Base-by-base conservation (phyloP, 192 early-diverging fungal genomes). In the Phycomyces blakesleeanus region DNA sequence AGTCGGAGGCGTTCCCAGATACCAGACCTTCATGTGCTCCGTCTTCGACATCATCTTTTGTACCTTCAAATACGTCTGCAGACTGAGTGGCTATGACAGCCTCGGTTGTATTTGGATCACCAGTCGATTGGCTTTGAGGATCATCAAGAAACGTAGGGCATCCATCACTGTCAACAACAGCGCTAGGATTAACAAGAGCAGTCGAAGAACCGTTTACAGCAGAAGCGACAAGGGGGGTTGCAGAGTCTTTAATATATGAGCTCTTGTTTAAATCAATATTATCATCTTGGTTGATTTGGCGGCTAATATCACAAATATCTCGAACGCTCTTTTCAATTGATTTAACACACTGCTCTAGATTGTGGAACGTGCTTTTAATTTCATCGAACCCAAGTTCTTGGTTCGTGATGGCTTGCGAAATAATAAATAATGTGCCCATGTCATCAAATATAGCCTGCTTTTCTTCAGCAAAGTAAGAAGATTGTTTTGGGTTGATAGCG, bases 341-440 rank as follows among this genome's bases (percentile, higher is more conserved):
- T 15, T 40, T 50, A 2, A 44, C 60, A 8, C 37, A 50, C 27
- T 51, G 25, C 16, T 61, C 60, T 7, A 61, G 34, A 9, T 38
- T 26, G 6, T 20, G 41, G 16, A 61, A 29, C 16, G 15, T 61
- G 20, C 27, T 42, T 7, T 54, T 39, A 22, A 64, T 9, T 44
- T 64, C 62, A 21, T 47, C 44, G 11, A 18, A 47, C 49, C 54
- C 42, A 49, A 64, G 52, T n/a, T 42, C 15, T 29, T 34, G 49
- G 47, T 64, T 68, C 5, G 72, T 68, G 16, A 74, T 64, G 18
- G 44, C 56, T 55, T 74, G 72, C 0, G 63, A 67, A 0, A 63
- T 49, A 22, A 74, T 56, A 55, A 74, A 68, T 1, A 68, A 38
- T 3, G 58, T 50, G 1, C 72, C 72, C 66, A 74, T 68, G 2